phyloP scores from a whole-genome alignment of 495 filamentous ascomycete genomes.

The Aspergillus homomorphus region DNA sequence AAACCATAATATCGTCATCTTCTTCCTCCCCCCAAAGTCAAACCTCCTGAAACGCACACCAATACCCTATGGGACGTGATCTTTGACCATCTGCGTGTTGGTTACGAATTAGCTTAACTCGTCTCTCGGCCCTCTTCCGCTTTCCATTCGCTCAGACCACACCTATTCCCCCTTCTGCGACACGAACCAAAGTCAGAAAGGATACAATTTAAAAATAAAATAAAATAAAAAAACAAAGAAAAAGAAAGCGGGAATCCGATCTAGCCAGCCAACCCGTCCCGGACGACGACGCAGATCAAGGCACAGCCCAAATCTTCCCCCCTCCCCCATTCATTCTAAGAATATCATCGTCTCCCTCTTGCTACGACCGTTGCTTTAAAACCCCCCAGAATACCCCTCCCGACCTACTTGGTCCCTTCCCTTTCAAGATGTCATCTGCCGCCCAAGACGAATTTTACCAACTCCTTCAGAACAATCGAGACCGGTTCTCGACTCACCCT shows the following conservation, averaged over 20 bases:
- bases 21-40: neutral
- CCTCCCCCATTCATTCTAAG: neutral
- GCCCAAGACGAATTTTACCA: constrained; percentile 82
- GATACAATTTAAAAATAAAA: constrained; percentile 2
- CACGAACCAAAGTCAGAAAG: neutral
- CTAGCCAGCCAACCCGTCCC: neutral
- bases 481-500: constrained; percentile 49
- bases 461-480: constrained; percentile 59
- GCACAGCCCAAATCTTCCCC: constrained; percentile 2
- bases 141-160: constrained; percentile 1
- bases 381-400: constrained; percentile 17
- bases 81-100: neutral
- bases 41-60: neutral
- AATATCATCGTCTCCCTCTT: neutral
- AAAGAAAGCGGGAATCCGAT: constrained; percentile 1
- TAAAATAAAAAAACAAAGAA: constrained; percentile 10
- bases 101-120: constrained; percentile 6
- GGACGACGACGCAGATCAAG: constrained; percentile 10
- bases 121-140: constrained; percentile 5
- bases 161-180: neutral
- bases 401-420: neutral
- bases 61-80: constrained; percentile 4
- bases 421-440: constrained; percentile 58
- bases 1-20: constrained; percentile 3
- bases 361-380: constrained; percentile 8